phyloP scores from a whole-genome alignment of 2,329 filamentous ascomycete genomes.

The Paradendryphiella salina region DNA sequence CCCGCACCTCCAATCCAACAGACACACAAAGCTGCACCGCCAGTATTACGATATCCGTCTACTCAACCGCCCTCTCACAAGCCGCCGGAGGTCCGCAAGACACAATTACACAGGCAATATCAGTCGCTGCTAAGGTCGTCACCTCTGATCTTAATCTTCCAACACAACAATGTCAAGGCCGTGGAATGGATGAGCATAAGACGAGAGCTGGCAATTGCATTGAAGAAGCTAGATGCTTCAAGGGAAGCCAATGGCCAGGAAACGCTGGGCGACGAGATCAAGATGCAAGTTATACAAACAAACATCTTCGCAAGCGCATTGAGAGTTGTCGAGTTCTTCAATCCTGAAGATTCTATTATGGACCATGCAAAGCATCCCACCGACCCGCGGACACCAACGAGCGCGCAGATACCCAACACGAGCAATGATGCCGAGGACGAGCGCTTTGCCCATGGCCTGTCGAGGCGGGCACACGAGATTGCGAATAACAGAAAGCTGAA shows the following conservation, averaged over 20 bases:
- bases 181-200: slow-evolving; percentile 74
- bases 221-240: slow-evolving; percentile 70
- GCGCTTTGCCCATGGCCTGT: slow-evolving; percentile 63
- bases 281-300: slow-evolving; percentile 82
- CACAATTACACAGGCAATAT: slow-evolving; percentile 84
- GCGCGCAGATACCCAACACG: slow-evolving; percentile 39
- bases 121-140: slow-evolving; percentile 84
- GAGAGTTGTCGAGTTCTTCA: slow-evolving; percentile 80
- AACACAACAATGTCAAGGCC: slow-evolving; percentile 75
- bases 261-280: slow-evolving; percentile 63
- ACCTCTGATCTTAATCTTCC: slow-evolving; percentile 83
- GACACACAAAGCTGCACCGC: slow-evolving; percentile 49
- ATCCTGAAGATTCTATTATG: slow-evolving; percentile 37
- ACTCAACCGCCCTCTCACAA: slow-evolving; percentile 88
- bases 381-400: slow-evolving; percentile 41
- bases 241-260: slow-evolving; percentile 61
- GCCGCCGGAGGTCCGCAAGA: slow-evolving; percentile 82
- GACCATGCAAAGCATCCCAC: slow-evolving; percentile 33
- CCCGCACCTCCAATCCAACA: slow-evolving; percentile 58
- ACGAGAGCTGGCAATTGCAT: slow-evolving; percentile 65
- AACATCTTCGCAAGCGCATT: slow-evolving; percentile 86
- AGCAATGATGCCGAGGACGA: slow-evolving; percentile 53
- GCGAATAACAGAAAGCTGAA: slow-evolving; percentile 56
- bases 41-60: slow-evolving; percentile 58
- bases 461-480: slow-evolving; percentile 56